A percentile compares a stretch with the other conserved stretches of the same genome.
These are phyloP conservation scores for Aspergillus carlsbadensis DNA, from an alignment of 495 filamentous ascomycete species.

Conservation along the genomic window DNA sequence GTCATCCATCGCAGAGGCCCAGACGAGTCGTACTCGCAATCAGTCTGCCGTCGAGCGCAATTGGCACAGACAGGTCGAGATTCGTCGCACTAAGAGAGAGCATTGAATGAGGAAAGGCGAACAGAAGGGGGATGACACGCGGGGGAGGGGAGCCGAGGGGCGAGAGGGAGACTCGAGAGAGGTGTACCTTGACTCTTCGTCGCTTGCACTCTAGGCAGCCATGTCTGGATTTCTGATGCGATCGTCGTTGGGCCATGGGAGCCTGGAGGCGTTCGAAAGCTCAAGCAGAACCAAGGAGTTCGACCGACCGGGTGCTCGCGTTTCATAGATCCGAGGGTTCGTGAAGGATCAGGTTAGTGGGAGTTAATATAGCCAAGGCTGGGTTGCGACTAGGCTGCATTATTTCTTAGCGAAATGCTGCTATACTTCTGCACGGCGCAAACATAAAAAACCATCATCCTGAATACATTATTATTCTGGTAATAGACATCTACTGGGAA, in stretches of 20 bases:
- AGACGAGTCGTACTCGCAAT: conserved; percentile 40
- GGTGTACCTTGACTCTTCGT: conserved; percentile 39
- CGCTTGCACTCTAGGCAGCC: conserved; percentile 30
- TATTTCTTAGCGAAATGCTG: conserved; percentile 16
- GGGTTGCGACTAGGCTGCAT: conserved; percentile 13
- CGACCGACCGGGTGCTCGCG: neutral
- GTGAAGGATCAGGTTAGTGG: conserved; percentile 13
- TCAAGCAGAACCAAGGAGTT: neutral
- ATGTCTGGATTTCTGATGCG: conserved; percentile 31
- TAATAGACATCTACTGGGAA: no score
- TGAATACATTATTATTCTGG: no score
- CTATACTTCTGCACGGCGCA: neutral
- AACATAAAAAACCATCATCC: no score
- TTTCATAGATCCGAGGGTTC: conserved; percentile 11
- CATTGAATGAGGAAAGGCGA: neutral
- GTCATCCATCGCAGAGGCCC: conserved; percentile 40
- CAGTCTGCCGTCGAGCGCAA: conserved; percentile 37
- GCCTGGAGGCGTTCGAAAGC: neutral
- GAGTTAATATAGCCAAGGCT: conserved; percentile 16
- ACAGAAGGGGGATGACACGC: neutral
- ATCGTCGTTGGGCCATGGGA: conserved; percentile 25
- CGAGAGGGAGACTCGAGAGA: neutral
- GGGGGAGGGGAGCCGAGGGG: neutral
- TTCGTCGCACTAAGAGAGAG: conserved; percentile 36
- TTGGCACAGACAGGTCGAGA: conserved; percentile 37